phyloP scores from a whole-genome alignment of 1,284 basidiomycete species.

The Cryptococcus wingfieldii region DNA sequence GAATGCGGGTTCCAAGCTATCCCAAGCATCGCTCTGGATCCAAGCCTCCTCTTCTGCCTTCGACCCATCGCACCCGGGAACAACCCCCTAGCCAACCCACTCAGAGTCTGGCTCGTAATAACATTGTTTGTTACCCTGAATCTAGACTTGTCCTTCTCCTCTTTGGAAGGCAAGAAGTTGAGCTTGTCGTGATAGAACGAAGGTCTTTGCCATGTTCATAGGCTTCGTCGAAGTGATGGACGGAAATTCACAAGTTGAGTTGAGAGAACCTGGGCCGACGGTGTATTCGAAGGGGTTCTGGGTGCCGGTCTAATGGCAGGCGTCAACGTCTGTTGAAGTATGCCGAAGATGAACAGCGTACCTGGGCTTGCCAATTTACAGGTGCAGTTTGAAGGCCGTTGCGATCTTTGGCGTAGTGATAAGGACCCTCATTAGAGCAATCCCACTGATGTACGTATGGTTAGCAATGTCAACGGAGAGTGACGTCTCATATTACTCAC shows the following conservation, averaged over 20 bases:
- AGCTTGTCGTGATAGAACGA: slow-evolving; percentile 25
- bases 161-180: slow-evolving; percentile 25
- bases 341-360: slow-evolving; percentile 1
- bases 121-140: slow-evolving; percentile 42
- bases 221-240: slow-evolving; percentile 30
- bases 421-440: slow-evolving; percentile 26
- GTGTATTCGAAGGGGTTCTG: slow-evolving; percentile 32
- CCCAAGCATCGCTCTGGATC: slow-evolving; percentile 24
- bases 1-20: slow-evolving; percentile 36
- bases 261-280: slow-evolving; percentile 31
- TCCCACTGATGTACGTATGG: slow-evolving; percentile 23
- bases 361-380: slow-evolving; percentile 30
- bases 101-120: slow-evolving; percentile 36
- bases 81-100: slow-evolving; percentile 25
- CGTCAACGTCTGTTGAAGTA: background rate
- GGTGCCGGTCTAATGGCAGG: slow-evolving; percentile 8
- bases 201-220: slow-evolving; percentile 33
- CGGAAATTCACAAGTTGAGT: slow-evolving; percentile 38
- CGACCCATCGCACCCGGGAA: slow-evolving; percentile 16
- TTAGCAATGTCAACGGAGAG: background rate
- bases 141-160: slow-evolving; percentile 22
- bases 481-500: slow-evolving; percentile 7
- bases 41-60: slow-evolving; percentile 22
- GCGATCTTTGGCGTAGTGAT: slow-evolving; percentile 20
- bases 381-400: slow-evolving; percentile 16